Conservation (phyloP, 768 basidiomycete species). For the Boletus rubescentipes region DNA sequence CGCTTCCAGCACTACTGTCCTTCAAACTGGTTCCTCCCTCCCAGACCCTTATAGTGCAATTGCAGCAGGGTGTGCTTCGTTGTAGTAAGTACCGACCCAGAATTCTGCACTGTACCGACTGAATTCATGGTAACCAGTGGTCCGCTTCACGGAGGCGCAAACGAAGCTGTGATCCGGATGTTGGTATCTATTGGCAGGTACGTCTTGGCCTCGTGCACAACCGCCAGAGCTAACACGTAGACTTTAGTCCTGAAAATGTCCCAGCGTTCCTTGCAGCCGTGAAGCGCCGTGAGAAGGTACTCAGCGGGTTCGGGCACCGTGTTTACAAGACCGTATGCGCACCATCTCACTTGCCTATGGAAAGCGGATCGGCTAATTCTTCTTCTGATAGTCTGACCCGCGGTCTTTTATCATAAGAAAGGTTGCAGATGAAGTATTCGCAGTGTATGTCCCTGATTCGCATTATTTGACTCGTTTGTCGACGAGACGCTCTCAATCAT, state of each 20-base stretch:
- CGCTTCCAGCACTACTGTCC: constrained; percentile 79
- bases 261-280: constrained; percentile 84
- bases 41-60: constrained; percentile 91
- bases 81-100: constrained; percentile 63
- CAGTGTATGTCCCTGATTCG: constrained; percentile 51
- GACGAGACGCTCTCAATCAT: background rate
- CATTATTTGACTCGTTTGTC: background rate
- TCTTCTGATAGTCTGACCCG: constrained; percentile 68
- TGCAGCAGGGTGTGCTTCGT: constrained; percentile 83
- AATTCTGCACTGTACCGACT: background rate
- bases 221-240: background rate
- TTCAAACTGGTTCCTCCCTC: constrained; percentile 86
- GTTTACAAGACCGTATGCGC: constrained; percentile 71
- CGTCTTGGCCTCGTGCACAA: constrained; percentile 19
- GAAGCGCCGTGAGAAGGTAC: constrained; percentile 83
- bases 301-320: constrained; percentile 88
- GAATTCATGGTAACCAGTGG: constrained; percentile 7
- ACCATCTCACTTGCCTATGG: background rate
- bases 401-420: constrained; percentile 88
- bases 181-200: constrained; percentile 82
- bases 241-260: constrained; percentile 71
- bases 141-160: constrained; percentile 68
- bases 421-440: constrained; percentile 90
- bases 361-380: background rate
- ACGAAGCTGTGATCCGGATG: constrained; percentile 95